Base-by-base conservation (phyloP, 352 stramenopile genomes). In the Phytophthora quininea region DNA sequence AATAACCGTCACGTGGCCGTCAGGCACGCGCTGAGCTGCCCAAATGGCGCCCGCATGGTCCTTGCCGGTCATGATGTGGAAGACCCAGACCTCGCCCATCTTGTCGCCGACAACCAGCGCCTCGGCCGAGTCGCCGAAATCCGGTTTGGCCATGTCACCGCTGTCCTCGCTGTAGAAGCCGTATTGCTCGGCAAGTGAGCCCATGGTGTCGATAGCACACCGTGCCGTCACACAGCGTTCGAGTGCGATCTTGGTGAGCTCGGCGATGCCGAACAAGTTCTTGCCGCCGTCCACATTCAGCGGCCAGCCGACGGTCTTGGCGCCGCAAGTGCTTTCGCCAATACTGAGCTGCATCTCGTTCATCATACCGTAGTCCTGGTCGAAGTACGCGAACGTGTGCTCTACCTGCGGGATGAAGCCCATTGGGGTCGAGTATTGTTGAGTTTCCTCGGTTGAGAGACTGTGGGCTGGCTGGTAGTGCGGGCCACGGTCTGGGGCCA, bases 261-360 rank as follows among this genome's bases (percentile, higher is more conserved):
- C 92, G 3, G 78, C 89, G 64, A 98, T 97, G 58, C 89, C 86
- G 52, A 98, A 93, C 10, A 98, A 59, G 48, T 97, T 96, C 49
- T 93, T 88, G 47, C 93, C 93, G 30, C 88, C 75, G 5, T 71
- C 45, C 2, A 82, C 62, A 43, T 94, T 63, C 2, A 78, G 55
- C 2, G 85, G 53, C 88, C 86, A 96, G 57, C 90, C 81, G 38
- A 91, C 76, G 38, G 87, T 96, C 51, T 91, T 87, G 19, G 86
- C 87, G 5, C 86, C 84, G 60, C 95, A 98, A n/a, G 95, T 98
- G 54, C 86, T 97, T 82, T 98, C 96, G 4, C 85, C 93, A 49
- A 99, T 98, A 53, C 81, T 97, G 45, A 98, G 78, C 74, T 97
- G 86, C 58, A 92, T 74, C 59, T 99, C 96, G 75, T 99, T 99